Base-by-base conservation (phyloP, 2,329 filamentous ascomycete species). In the Helminthosporium solani region DNA sequence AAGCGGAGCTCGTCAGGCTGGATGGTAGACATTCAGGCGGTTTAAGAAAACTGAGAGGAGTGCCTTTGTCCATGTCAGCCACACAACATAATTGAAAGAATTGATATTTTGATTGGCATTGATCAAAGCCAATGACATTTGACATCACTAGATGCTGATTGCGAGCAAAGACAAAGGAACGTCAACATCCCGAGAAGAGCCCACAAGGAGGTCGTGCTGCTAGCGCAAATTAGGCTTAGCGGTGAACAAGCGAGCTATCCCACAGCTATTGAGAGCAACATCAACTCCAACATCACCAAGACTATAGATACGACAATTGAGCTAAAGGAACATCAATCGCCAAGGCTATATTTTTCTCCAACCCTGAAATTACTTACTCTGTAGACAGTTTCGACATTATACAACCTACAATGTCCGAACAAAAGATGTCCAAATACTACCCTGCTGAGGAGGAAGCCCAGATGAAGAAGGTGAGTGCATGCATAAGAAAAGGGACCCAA, bases 391-490 rank as follows among this genome's bases (percentile, higher is more conserved):
- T 36, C 20, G 16, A 16, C 16, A 36, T 20, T 9, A 5, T 33
- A 34, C 18, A 35, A 34, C 31, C 27, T 38, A 46, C 48, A 41
- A 68, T 67, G 64, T 45, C 54, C 37, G 61, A 64, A 42, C 62
- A 96, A 76, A 95, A 95, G 86, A 91, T 91, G 70, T 85, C 88
- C 80, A 97, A 96, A 82, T 97, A 92, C 88, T 97, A 97, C 81
- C 88, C 90, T 75, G 88, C 90, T 70, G 88, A 96, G 77, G 92
- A 96, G 77, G 88, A 94, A 73, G 74, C 83, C 74, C 80, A 87
- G 77, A 82, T 85, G 73, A 95, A 91, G 85, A 92, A 95, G 88
- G 94, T 97, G 83, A 82, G 90, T 41, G 6, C 27, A 9, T 15
- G n/a, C n/a, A n/a, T 38, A 12, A 31, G 5, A 31, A 31, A 12